A percentile compares a stretch with the other conserved stretches of the same genome.
phyloP scores from a whole-genome alignment of 306 rosid species.

The Dalbergia cultrata region DNA sequence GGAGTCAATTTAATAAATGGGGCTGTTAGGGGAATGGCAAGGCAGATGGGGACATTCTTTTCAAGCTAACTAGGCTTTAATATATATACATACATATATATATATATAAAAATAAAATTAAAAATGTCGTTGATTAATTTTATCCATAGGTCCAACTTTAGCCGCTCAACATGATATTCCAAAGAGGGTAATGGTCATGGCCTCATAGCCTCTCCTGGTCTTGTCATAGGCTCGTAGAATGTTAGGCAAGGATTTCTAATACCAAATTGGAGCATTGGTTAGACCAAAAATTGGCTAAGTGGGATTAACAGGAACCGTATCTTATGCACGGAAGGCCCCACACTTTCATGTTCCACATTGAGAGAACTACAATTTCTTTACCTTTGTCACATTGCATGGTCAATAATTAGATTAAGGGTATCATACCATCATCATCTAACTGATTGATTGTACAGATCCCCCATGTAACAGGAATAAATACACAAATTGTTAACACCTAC shows the following conservation, averaged over 20 bases:
- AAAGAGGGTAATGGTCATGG: constrained; percentile 37
- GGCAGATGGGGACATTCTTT: constrained; percentile 43
- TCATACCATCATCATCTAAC: constrained; percentile 6
- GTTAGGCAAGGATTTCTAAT: constrained; percentile 39
- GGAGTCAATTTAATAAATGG: constrained; percentile 30
- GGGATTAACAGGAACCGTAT: constrained; percentile 45
- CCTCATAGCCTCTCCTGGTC: constrained; percentile 42
- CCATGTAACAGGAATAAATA: not conserved
- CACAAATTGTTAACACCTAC: not conserved
- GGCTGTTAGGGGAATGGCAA: constrained; percentile 38
- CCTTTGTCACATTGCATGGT: constrained; percentile 21
- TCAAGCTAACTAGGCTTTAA: not conserved
- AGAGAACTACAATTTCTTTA: constrained; percentile 27
- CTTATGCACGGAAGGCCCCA: constrained; percentile 6
- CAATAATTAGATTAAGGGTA: constrained; percentile 12
- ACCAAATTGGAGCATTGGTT: constrained; percentile 24
- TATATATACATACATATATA: not conserved
- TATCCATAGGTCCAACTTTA: no score
- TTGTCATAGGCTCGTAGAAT: constrained; percentile 45
- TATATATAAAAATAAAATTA: no score
- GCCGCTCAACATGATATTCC: no score
- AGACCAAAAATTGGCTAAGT: constrained; percentile 32
- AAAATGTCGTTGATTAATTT: not conserved
- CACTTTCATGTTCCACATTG: constrained; percentile 32
- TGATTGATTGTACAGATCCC: not conserved